Evolutionary conservation across 2,329 filamentous ascomycete genomes (phyloP), one percentile per base, ranked within the genome.

Genomic region (Geosmithia flava): DNA sequence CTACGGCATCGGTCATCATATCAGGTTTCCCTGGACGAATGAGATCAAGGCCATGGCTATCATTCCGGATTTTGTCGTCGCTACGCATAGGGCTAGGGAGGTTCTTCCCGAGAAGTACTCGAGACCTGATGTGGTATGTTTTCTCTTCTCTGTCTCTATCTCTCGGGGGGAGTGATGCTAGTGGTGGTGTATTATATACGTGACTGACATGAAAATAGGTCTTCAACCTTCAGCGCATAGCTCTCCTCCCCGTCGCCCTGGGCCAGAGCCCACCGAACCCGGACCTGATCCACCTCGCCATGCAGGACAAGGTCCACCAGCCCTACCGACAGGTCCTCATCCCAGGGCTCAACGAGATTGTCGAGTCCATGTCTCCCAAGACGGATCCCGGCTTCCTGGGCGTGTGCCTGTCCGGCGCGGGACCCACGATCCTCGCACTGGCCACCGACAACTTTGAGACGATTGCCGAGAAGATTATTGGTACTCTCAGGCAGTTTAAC

Each of bases 241-340:
- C 91, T 2, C 76, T 98, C 46, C 77, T 98, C 13, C 90, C 91
- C 30, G 87, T 89, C 11, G 90, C 90, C 1, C 76, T 98, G 44
- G 89, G 90, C 53, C 83, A 88, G 63, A 91, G 86, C 7, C 91
- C 93, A 10, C 91, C 90, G 2, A 85, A 96, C 61, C 84, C 93
- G 20, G 84, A 94, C 58, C 84, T 95, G 66, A 98, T 98, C 63
- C 94, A 94, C 70, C 81, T 94, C 45, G 91, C 90, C 44, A 98
- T 98, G 93, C 93, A 97, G 69, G 93, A 98, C 71, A 95, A 90
- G 68, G 81, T 98, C 52, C 93, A 98, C 69, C 93, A 98, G 67
- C 93, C 89, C 42, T 97, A 98, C 71, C 84, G 93, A 48, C 84
- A 93, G 67, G 84, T 78, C 2, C 78, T 98, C 52, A 95, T 98